Evolutionary conservation across 306 rosid genomes (phyloP), one percentile per base, ranked within the genome.

Genomic region (Potentilla sterilis): DNA sequence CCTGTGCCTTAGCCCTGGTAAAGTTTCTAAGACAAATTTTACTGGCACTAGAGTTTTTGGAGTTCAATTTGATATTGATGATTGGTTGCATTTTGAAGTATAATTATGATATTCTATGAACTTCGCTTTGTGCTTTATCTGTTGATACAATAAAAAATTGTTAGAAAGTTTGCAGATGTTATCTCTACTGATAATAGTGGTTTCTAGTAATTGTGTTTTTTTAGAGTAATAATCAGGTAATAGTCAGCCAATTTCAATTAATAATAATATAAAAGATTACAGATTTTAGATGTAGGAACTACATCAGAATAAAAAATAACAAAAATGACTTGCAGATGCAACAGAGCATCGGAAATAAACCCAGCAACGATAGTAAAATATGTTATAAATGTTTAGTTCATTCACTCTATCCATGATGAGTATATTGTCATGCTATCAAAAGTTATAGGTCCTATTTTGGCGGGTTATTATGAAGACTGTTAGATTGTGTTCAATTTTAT

Each of bases 1-100:
- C 82, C 96, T 93, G 59, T 89, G 97, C 84, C 97, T 93, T 73
- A 89, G 98, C 79, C 97, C 93, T 51, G 91, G 98, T 91, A 81
- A 37, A 89, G 28, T 58, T 13, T 62, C 51, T 65, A 69, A 67
- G n/a, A 43, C 28, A 28, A 41, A 46, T 59, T 76, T 52, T 76
- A 38, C 61, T 85, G 42, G 48, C 32, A 12, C 59, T 21, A 38
- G 7, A 21, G 3, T 55, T 38, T 28, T 42, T 10, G 55, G 24
- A 37, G 58, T 19, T 74, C 58, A 6, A 16, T 63, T 6, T 59
- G 57, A 37, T 47, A 40, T 77, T 72, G 75, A 58, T 42, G 59
- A 37, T 14, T 64, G 43, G 73, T 63, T 34, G 74, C 73, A 11
- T 41, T 43, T 34, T 57, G n/a, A 28, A 74, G 13, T 35, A 9